phyloP scores from a whole-genome alignment of 495 filamentous ascomycete genomes.

The Tuber brumale region DNA sequence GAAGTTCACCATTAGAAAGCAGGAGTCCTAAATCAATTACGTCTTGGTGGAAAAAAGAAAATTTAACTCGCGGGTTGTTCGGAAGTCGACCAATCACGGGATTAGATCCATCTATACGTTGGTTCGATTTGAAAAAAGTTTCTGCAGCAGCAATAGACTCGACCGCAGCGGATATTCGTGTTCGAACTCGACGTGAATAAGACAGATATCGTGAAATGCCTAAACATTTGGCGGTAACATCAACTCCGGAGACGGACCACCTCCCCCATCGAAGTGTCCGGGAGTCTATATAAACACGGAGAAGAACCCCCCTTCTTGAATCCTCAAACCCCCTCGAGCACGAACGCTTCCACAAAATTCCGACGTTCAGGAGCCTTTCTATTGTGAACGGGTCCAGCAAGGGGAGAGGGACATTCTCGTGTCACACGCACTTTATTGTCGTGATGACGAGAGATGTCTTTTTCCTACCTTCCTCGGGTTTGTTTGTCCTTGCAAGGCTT shows the following conservation, averaged over 20 bases:
- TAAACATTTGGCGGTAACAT: not conserved
- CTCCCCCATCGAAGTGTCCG: not conserved
- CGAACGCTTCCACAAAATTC: not conserved
- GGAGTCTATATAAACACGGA: not conserved
- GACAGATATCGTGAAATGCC: not conserved
- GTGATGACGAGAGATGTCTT: not conserved
- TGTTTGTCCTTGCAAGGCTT: not conserved
- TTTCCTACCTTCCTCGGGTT: not conserved
- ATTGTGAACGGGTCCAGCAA: not conserved
- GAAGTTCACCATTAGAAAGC: not conserved
- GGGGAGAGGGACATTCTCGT: not conserved
- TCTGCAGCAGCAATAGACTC: not conserved
- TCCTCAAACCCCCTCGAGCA: not conserved
- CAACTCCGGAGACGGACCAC: not conserved
- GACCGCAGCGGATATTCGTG: not conserved
- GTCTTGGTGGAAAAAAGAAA: not conserved
- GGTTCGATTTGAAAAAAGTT: not conserved
- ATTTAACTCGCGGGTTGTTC: not conserved
- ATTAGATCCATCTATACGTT: not conserved
- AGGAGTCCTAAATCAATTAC: not conserved
- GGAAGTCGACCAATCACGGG: not conserved
- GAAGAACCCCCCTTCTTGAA: not conserved
- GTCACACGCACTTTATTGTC: not conserved
- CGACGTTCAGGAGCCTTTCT: not conserved
- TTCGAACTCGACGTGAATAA: not conserved